Evolutionary conservation across 2,329 filamentous ascomycete genomes (phyloP).

Genomic region (Helotiales sp.): DNA sequence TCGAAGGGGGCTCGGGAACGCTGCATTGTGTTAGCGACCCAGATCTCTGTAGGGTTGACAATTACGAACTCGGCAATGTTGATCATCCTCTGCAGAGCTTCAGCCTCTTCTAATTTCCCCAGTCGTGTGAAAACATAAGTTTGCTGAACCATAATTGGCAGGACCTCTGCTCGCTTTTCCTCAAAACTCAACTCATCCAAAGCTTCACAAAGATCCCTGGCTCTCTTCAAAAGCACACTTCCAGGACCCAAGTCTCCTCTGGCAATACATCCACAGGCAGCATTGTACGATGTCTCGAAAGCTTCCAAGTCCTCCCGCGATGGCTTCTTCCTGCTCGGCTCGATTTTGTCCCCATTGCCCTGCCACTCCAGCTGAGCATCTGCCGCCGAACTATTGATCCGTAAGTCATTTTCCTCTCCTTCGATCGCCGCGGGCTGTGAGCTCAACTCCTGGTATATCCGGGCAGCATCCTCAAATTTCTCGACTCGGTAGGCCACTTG

Average conservation of each 20-base stretch:
- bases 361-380: slow-evolving; percentile 76
- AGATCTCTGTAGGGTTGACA: slow-evolving; percentile 4
- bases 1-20: slow-evolving; percentile 69
- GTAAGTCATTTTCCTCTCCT: slow-evolving; percentile 74
- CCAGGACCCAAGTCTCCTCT: slow-evolving; percentile 69
- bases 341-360: slow-evolving; percentile 48
- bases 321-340: slow-evolving; percentile 53
- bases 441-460: slow-evolving; percentile 66
- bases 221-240: slow-evolving; percentile 69
- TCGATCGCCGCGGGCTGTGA: slow-evolving; percentile 50
- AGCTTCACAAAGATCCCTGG: slow-evolving; percentile 72
- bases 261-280: slow-evolving; percentile 74
- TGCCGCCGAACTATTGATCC: slow-evolving; percentile 75
- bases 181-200: slow-evolving; percentile 75
- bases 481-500: slow-evolving; percentile 77
- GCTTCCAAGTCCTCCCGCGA: slow-evolving; percentile 68
- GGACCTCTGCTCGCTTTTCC: slow-evolving; percentile 75
- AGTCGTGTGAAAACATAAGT: slow-evolving; percentile 72
- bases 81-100: slow-evolving; percentile 64
- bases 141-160: slow-evolving; percentile 78
- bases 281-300: slow-evolving; percentile 84
- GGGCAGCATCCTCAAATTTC: slow-evolving; percentile 69
- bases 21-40: slow-evolving; percentile 49
- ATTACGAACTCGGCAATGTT: slow-evolving; percentile 63
- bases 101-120: slow-evolving; percentile 69